Evolutionary conservation across 2,329 filamentous ascomycete genomes (phyloP).

Genomic region (Penicillium sp.): DNA sequence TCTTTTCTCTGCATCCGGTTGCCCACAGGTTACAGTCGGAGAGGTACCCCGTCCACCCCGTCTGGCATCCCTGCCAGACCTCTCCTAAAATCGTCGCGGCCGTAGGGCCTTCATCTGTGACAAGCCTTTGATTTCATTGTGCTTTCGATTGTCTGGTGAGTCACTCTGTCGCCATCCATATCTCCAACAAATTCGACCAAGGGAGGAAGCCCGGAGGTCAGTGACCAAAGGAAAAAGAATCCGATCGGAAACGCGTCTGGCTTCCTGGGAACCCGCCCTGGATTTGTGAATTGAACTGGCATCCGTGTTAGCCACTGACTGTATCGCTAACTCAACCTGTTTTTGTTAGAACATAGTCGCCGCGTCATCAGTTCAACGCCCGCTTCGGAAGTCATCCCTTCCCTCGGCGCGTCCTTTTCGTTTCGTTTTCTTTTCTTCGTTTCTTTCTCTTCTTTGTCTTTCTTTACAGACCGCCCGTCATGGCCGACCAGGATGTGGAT

Average conservation of each 20-base stretch:
- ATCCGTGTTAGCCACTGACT: conserved; percentile 12
- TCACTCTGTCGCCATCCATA: neutral
- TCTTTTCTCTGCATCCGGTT: conserved; percentile 19
- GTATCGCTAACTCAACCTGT: conserved; percentile 22
- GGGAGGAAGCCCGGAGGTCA: conserved; percentile 5
- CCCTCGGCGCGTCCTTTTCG: conserved; percentile 31
- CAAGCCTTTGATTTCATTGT: conserved; percentile 29
- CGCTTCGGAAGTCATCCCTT: conserved; percentile 36
- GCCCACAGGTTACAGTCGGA: conserved; percentile 16
- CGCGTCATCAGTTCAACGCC: conserved; percentile 37
- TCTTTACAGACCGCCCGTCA: conserved; percentile 52
- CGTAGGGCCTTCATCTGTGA: conserved; percentile 30
- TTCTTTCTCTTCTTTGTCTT: conserved; percentile 30
- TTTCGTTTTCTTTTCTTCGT: conserved; percentile 28
- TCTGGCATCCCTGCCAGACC: conserved; percentile 35
- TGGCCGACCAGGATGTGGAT: conserved; percentile 88
- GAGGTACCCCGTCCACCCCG: conserved; percentile 22
- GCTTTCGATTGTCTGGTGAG: conserved; percentile 34
- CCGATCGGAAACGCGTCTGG: conserved; percentile 17
- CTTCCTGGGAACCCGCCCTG: conserved; percentile 1
- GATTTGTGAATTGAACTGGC: conserved; percentile 17
- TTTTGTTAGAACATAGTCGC: conserved; percentile 37
- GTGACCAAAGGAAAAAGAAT: conserved; percentile 16
- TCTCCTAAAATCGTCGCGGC: conserved; percentile 29
- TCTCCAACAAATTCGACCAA: neutral